phyloP scores from a whole-genome alignment of 1,284 basidiomycete species.

The Puccinia hordei region DNA sequence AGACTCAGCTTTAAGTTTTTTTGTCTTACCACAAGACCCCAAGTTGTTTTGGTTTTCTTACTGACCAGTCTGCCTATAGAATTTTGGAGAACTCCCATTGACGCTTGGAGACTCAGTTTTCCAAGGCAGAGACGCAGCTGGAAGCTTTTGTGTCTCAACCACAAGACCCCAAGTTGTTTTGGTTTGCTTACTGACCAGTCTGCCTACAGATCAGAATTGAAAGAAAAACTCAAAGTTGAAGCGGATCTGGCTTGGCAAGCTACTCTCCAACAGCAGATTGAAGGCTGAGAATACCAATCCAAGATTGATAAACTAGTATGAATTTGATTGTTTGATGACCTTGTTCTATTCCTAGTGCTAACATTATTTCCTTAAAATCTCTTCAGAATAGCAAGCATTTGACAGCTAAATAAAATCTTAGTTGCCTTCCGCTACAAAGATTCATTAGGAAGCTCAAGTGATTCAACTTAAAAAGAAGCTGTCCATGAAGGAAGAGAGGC shows the following conservation, averaged over 20 bases:
- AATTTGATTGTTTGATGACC: neutral
- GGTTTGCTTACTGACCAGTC: neutral
- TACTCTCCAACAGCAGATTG: conserved; percentile 76
- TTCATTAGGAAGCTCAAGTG: conserved; percentile 75
- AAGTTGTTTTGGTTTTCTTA: neutral
- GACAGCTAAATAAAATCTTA: conserved; percentile 71
- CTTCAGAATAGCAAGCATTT: conserved; percentile 68
- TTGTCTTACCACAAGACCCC: neutral
- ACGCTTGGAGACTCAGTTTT: conserved; percentile 76
- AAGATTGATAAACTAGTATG: conserved; percentile 71
- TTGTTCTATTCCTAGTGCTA: neutral
- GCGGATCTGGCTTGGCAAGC: conserved; percentile 74
- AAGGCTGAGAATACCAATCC: conserved; percentile 72
- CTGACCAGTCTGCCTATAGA: conserved; percentile 56
- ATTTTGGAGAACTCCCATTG: conserved; percentile 76
- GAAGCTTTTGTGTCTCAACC: conserved; percentile 60
- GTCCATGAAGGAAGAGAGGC: conserved; percentile 76
- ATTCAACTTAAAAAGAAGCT: conserved; percentile 72
- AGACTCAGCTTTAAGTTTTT: conserved; percentile 70
- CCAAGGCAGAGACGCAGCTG: conserved; percentile 76
- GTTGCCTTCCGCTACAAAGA: conserved; percentile 76
- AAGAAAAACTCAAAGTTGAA: conserved; percentile 74
- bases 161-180: neutral
- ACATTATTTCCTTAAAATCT: neutral
- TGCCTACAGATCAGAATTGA: conserved; percentile 67